Conservation (phyloP, 2,329 filamentous ascomycete species). For the Gnomoniopsis smithogilvyi region DNA sequence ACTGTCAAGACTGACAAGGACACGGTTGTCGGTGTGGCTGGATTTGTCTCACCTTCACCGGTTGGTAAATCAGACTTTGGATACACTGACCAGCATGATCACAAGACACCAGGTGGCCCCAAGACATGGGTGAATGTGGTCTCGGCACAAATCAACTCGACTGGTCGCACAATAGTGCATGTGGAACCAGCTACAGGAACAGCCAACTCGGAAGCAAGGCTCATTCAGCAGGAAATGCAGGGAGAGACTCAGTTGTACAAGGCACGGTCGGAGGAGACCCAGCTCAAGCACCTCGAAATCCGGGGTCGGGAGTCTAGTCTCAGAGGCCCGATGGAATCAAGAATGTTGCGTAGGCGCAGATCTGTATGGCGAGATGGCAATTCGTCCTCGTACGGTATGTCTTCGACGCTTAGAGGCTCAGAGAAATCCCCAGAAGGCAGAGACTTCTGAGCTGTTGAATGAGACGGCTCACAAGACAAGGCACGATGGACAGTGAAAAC, state of each 20-base stretch:
- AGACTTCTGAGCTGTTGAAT: neutral
- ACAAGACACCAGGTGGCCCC: conserved; percentile 52
- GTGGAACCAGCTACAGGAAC: conserved; percentile 30
- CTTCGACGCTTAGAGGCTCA: neutral
- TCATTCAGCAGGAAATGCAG: conserved; percentile 45
- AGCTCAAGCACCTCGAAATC: conserved; percentile 28
- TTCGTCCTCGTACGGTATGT: neutral
- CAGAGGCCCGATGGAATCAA: neutral
- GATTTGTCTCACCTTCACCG: conserved; percentile 46
- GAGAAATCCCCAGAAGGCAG: neutral
- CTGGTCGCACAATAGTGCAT: conserved; percentile 45
- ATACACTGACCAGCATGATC: conserved; percentile 11
- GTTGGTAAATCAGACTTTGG: neutral
- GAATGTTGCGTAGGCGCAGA: neutral
- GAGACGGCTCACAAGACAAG: neutral
- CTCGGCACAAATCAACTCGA: conserved; percentile 44
- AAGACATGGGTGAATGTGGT: conserved; percentile 50
- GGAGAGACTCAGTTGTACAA: conserved; percentile 34
- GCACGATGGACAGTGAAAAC: neutral
- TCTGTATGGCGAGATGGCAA: neutral
- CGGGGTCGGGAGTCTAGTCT: neutral
- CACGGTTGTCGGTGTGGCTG: conserved; percentile 46
- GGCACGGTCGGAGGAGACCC: conserved; percentile 20
- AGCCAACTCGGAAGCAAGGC: conserved; percentile 32
- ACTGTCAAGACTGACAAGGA: neutral